phyloP scores from a whole-genome alignment of 148 eudicot species.

The Vaccinium myrtillus region DNA sequence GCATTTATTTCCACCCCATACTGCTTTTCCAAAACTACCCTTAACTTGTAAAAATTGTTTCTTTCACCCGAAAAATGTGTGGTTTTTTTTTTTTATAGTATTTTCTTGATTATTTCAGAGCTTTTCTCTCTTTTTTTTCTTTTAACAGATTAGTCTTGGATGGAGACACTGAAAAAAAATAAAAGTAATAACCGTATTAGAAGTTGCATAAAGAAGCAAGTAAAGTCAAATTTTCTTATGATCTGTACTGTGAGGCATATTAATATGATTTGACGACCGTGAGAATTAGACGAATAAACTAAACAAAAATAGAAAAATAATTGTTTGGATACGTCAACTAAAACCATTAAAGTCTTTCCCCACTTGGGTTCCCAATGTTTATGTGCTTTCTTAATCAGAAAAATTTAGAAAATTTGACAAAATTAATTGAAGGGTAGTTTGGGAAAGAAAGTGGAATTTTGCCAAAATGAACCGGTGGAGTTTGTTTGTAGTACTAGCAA shows the following conservation, averaged over 20 bases:
- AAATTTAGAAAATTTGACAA: neutral
- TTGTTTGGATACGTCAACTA: neutral
- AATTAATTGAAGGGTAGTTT: constrained; percentile 11
- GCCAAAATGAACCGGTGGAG: constrained; percentile 1
- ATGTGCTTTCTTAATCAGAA: neutral
- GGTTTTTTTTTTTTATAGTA: neutral
- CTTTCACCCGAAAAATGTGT: too few relatives aligned
- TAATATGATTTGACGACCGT: neutral
- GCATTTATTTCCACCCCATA: constrained; percentile 19
- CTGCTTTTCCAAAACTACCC: neutral
- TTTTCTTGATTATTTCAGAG: neutral
- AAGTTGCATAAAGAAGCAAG: neutral
- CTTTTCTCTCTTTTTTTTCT: neutral
- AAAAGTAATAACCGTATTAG: neutral
- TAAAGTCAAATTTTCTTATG: neutral
- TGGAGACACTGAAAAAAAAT: neutral
- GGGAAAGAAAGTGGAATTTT: neutral
- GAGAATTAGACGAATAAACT: neutral
- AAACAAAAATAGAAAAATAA: neutral
- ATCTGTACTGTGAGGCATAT: neutral
- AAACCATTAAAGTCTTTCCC: neutral
- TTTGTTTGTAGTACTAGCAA: neutral
- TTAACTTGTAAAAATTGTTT: neutral
- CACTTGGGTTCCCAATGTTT: neutral
- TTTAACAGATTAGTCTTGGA: neutral